Conservation (phyloP, 2,329 filamentous ascomycete genomes). For the Ophiostoma himal-ulmi region DNA sequence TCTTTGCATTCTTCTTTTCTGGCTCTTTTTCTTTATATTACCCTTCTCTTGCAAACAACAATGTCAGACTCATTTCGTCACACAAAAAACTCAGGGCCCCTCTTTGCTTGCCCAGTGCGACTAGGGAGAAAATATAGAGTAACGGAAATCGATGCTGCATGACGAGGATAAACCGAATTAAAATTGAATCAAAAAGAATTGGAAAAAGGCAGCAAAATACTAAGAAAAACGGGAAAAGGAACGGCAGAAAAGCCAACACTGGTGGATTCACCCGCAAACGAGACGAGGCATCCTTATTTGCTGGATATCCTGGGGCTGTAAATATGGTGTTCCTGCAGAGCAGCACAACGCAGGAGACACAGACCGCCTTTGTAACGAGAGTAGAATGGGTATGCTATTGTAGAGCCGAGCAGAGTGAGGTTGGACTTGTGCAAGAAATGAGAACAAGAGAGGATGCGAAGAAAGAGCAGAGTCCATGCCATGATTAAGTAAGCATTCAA, state of each 20-base stretch:
- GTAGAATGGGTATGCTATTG: background rate
- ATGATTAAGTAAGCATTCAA: background rate
- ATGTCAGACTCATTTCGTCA: background rate
- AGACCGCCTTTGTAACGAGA: constrained; percentile 9
- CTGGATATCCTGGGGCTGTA: constrained; percentile 1
- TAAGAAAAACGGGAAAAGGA: background rate
- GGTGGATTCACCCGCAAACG: background rate
- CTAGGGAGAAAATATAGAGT: constrained; percentile 20
- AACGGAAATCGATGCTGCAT: constrained; percentile 16
- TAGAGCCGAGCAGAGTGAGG: background rate
- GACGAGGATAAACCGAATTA: constrained; percentile 13
- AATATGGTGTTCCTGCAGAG: background rate
- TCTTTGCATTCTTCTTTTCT: background rate
- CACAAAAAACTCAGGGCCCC: constrained; percentile 19
- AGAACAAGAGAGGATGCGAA: background rate
- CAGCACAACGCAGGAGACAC: background rate
- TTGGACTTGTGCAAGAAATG: background rate
- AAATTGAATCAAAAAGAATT: constrained; percentile 4
- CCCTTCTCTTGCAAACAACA: background rate
- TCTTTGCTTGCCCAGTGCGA: constrained; percentile 21
- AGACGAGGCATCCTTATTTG: background rate
- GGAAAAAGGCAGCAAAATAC: background rate
- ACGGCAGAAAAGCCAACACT: constrained; percentile 4
- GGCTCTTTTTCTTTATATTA: background rate
- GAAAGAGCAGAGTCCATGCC: background rate